Conservation (phyloP, 371 early-diverging fungal species). For the Coemansia sp. region DNA sequence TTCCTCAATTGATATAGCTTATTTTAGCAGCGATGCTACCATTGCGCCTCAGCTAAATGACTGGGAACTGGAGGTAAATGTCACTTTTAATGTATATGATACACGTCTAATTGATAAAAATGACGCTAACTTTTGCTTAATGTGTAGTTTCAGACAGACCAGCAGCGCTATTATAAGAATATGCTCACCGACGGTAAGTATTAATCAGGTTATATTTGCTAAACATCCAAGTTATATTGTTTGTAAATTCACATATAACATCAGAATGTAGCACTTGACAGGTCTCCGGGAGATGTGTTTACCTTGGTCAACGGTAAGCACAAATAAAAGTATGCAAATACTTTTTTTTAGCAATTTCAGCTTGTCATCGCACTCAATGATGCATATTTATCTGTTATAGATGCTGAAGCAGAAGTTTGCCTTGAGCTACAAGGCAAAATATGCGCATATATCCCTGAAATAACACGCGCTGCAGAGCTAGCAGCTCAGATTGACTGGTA, state of each 20-base stretch:
- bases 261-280: slow-evolving; percentile 21
- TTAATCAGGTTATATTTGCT: neutral
- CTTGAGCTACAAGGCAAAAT: slow-evolving; percentile 25
- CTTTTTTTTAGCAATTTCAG: neutral
- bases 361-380: neutral
- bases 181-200: slow-evolving; percentile 21
- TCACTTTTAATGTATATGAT: no score
- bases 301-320: slow-evolving; percentile 34
- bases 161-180: slow-evolving; percentile 43
- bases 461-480: slow-evolving; percentile 21
- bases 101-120: neutral
- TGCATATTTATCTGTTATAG: slow-evolving; percentile 12
- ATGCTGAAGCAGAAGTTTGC: slow-evolving; percentile 42
- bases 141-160: slow-evolving; percentile 41
- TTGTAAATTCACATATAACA: no score
- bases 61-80: slow-evolving; percentile 25
- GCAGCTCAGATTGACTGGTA: slow-evolving; percentile 37
- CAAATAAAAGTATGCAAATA: no score
- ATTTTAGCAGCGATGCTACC: neutral
- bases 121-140: neutral
- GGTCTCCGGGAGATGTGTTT: slow-evolving; percentile 39
- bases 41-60: neutral
- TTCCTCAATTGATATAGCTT: slow-evolving; percentile 26
- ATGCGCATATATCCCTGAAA: slow-evolving; percentile 3
- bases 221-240: neutral